phyloP scores from a whole-genome alignment of 2,329 filamentous ascomycete genomes.

The Orbilia brochopaga region DNA sequence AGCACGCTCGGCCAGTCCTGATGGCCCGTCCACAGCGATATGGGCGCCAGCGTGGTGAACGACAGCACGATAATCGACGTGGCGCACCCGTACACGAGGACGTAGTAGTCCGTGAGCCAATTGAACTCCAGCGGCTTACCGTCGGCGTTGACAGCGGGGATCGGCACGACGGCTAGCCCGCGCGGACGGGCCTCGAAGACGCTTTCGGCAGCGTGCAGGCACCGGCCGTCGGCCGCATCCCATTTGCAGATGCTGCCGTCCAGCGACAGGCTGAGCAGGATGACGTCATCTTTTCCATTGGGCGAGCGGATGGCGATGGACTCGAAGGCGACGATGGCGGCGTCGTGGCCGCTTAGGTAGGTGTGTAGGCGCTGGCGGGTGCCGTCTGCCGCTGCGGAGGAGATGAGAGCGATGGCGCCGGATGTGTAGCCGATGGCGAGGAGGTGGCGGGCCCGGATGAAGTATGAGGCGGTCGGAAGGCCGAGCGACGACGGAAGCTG shows the following conservation, averaged over 20 bases:
- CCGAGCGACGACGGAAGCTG: constrained; percentile 30
- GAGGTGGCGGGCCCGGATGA: constrained; percentile 34
- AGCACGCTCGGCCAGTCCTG: constrained; percentile 53
- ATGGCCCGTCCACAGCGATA: constrained; percentile 53
- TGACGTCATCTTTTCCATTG: constrained; percentile 34
- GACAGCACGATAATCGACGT: constrained; percentile 53
- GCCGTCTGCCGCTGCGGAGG: constrained; percentile 15
- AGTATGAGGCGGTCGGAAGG: constrained; percentile 45
- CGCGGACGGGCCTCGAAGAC: constrained; percentile 46
- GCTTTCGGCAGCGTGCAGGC: constrained; percentile 50
- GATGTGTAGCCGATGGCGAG: constrained; percentile 44
- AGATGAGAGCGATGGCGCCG: constrained; percentile 34
- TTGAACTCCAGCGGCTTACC: constrained; percentile 37
- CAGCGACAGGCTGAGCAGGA: constrained; percentile 51
- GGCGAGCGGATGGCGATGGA: constrained; percentile 41
- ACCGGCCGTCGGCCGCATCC: constrained; percentile 51
- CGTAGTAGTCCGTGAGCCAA: constrained; percentile 48
- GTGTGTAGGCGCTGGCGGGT: constrained; percentile 34
- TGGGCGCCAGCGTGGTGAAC: constrained; percentile 51
- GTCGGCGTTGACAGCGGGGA: constrained; percentile 35
- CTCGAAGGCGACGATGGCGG: constrained; percentile 52
- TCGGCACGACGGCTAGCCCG: constrained; percentile 46
- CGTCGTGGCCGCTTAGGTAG: constrained; percentile 51
- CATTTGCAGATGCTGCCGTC: constrained; percentile 52
- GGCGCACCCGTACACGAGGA: constrained; percentile 53